These are phyloP conservation scores for Polysphondylium violaceum DNA, from an alignment of 78 protist genomes.

Conservation along the genomic window DNA sequence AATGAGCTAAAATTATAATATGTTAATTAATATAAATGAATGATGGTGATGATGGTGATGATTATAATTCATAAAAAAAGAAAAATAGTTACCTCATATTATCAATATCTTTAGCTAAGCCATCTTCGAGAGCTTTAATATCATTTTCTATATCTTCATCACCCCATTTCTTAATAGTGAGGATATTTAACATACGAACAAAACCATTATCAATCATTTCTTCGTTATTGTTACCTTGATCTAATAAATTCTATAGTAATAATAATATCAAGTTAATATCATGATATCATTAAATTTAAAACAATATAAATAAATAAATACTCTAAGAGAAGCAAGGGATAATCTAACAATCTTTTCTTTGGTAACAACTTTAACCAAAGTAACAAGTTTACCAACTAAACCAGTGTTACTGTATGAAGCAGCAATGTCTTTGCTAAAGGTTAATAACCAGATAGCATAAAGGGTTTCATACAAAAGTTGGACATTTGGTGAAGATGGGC, in stretches of 20 bases:
- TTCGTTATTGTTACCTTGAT: conserved; percentile 38
- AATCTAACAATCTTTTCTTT: conserved; percentile 89
- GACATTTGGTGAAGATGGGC: conserved; percentile 4
- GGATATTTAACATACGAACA: conserved; percentile 26
- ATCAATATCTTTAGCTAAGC: conserved; percentile 46
- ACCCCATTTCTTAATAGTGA: conserved; percentile 80
- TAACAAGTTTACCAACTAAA: conserved; percentile 62
- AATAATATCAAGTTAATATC: not conserved
- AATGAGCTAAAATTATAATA: conserved; percentile 52
- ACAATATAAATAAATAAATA: not conserved
- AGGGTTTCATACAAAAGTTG: conserved; percentile 69
- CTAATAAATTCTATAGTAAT: conserved; percentile 41
- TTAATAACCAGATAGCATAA: conserved; percentile 88
- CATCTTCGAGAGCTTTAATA: conserved; percentile 37
- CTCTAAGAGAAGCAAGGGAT: conserved; percentile 74
- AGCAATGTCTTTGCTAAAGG: conserved; percentile 76
- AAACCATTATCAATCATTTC: conserved; percentile 84
- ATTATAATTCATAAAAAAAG: conserved; percentile 4
- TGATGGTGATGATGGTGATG: not conserved
- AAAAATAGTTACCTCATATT: conserved; percentile 69
- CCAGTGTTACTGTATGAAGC: conserved; percentile 6
- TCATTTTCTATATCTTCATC: conserved; percentile 91
- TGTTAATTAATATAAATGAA: not conserved
- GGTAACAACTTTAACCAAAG: conserved; percentile 19
- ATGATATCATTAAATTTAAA: not conserved